Percentiles rank a stretch among this genome's conserved stretches.
Evolutionary conservation across 1,284 basidiomycete genomes (phyloP).

Genomic region (Gomphus bonarii): DNA sequence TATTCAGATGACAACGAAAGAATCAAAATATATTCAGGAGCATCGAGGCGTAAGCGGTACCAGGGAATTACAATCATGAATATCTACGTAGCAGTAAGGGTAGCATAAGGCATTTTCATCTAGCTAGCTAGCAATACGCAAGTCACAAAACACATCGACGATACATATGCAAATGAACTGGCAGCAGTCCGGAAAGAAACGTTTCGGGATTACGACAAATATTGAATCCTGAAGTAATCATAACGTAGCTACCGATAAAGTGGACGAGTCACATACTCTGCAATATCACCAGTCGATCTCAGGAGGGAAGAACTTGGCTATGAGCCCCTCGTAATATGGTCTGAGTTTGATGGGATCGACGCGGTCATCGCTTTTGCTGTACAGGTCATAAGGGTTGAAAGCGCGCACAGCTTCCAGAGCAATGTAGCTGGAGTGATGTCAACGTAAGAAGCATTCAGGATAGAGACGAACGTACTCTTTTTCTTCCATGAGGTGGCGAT

Average conservation of each 20-base stretch:
- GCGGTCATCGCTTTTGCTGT: conserved; percentile 76
- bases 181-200: no score
- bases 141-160: no score
- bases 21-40: no score
- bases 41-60: no score
- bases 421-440: conserved; percentile 30
- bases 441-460: not conserved
- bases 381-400: conserved; percentile 87
- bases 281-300: conserved; percentile 60
- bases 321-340: conserved; percentile 76
- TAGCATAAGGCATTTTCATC: no score
- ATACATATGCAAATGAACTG: no score
- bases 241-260: not conserved
- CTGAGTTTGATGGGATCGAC: conserved; percentile 54
- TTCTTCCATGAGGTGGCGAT: conserved; percentile 66
- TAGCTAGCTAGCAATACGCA: no score
- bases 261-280: no score
- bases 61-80: no score
- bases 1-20: no score
- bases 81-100: no score
- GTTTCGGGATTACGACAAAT: no score
- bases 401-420: conserved; percentile 60
- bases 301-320: conserved; percentile 77
- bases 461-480: conserved; percentile 22
- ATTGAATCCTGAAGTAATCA: not conserved